Base-by-base conservation (phyloP, 2,329 filamentous ascomycete genomes). In the Penicillium sp. region DNA sequence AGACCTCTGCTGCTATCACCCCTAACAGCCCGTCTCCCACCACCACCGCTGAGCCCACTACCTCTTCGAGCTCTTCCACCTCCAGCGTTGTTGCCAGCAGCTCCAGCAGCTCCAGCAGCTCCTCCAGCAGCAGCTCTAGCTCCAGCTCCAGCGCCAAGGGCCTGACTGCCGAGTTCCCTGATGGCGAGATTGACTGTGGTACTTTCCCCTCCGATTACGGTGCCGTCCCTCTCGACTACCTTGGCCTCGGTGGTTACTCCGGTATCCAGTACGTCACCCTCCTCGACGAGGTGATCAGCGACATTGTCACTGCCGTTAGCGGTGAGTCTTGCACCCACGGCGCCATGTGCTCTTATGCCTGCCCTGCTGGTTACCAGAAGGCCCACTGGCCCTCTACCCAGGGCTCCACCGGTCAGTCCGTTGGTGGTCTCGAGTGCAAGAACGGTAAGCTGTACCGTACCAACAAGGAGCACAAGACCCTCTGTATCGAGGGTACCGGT, bases 321-420 rank as follows among this genome's bases (percentile, higher is more conserved):
- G 89, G 87, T 14, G 75, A 84, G 14, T 75, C 74, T 56, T 93
- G 91, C 77, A 72, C 67, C 8, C 66, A 79, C 9, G 87, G 86
- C 45, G 77, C 80, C 54, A 92, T 92, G 81, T 97, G 93, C 82
- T 96, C 92, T 2, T 97, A 97, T 69, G 87, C 91, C 52, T 99
- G 94, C 80, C 89, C 91, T n/a, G 77, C 87, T 24, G 93, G 93
- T 42, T 96, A 94, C 76, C 87, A 94, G 74, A 97, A 97, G 84
- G 83, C 88, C 3, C 93, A 97, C 72, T 97, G 92, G 89, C 91
- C 94, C 43, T 64, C 70, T 1, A 80, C 83, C 29, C 94, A 97
- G 79, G 94, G 93, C 52, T 69, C 80, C 33, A 91, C 86, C 48
- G 87, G 87, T 59, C 86, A 97, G 80, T 96, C 92, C 21, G 82